A percentile compares a stretch with the other conserved stretches of the same genome.
These are phyloP conservation scores for Schizonepeta tenuifolia DNA, from an alignment of 257 asterid species.

Conservation along the genomic window DNA sequence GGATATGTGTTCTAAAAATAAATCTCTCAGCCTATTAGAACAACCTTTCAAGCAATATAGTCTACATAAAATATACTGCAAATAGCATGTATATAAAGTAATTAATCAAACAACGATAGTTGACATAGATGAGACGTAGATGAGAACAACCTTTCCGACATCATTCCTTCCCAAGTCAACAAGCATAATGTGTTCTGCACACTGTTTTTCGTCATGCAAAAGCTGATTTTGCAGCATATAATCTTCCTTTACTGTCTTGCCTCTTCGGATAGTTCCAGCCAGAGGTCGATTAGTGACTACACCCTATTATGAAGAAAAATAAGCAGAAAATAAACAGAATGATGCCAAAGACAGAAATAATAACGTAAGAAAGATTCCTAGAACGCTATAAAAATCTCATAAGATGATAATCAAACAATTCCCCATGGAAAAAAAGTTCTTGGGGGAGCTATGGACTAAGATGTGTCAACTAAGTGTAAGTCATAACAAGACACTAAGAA, in stretches of 20 bases:
- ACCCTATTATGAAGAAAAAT: slow-evolving; percentile 52
- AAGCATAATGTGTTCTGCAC: slow-evolving; percentile 98
- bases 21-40: slow-evolving; percentile 1
- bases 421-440: not conserved
- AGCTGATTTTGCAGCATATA: slow-evolving; percentile 88
- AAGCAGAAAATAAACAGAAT: slow-evolving; percentile 21
- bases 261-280: slow-evolving; percentile 96
- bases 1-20: not conserved
- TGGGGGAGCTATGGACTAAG: slow-evolving; percentile 13
- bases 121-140: slow-evolving; percentile 22
- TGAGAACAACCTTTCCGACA: slow-evolving; percentile 83
- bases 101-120: not conserved
- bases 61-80: not conserved
- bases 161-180: slow-evolving; percentile 99
- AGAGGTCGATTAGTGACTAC: slow-evolving; percentile 84
- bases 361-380: not conserved
- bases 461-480: not conserved
- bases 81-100: slow-evolving; percentile 7
- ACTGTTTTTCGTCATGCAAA: slow-evolving; percentile 81
- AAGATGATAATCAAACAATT: not conserved
- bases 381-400: not conserved
- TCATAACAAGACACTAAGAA: not conserved
- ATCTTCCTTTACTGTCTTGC: slow-evolving; percentile 90
- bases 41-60: slow-evolving; percentile 5
- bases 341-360: slow-evolving; percentile 17